Base-by-base conservation (phyloP, 2,329 filamentous ascomycete species). In the Verticillium longisporum region DNA sequence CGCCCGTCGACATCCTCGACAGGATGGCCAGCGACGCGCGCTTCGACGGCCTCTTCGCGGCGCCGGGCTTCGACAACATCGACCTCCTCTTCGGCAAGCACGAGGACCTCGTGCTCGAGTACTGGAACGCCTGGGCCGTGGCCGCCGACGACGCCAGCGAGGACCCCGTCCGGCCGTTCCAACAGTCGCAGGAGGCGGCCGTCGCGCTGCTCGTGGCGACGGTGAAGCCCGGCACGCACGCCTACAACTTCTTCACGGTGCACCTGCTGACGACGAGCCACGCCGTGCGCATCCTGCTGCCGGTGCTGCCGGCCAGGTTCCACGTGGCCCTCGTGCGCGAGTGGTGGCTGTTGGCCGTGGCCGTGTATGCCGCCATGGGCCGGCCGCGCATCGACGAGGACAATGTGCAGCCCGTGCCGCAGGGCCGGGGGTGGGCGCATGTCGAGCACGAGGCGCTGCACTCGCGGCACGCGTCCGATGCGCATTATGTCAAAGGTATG, bases 121-220 rank as follows among this genome's bases (percentile, higher is more conserved):
- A 98, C 77, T 98, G 92, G 91, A 95, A 96, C 66, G 88, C 89
- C 3, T 97, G 92, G 93, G 79, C 82, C 10, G 80, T 96, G 26
- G 26, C 26, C 26, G 26, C 26, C 26, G 26, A 31, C 26, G 26
- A 31, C 26, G 26, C 4, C 26, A 31, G 26, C 26, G 75, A 81
- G 9, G 81, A 93, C 63, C 88, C 90, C 1, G 80, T 81, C n/a
- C 80, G 83, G 65, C 88, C 92, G 68, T 96, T 98, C 70, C 83
- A 86, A 61, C 83, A 89, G 61, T 90, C 88, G 1, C 86, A 89
- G 68, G 81, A 86, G 69, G 80, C 82, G 1, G 84, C 85, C 0
- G 78, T 85, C 0, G 82, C 84, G 0, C 73, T 93, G 6, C 74
- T 91, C 0, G 80, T 92, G 4, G 80, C 83, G 6, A 86, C 85